Percentiles rank a stretch among this genome's conserved stretches.
Evolutionary conservation across 768 basidiomycete genomes (phyloP).

Genomic region (Mycena alexandri): DNA sequence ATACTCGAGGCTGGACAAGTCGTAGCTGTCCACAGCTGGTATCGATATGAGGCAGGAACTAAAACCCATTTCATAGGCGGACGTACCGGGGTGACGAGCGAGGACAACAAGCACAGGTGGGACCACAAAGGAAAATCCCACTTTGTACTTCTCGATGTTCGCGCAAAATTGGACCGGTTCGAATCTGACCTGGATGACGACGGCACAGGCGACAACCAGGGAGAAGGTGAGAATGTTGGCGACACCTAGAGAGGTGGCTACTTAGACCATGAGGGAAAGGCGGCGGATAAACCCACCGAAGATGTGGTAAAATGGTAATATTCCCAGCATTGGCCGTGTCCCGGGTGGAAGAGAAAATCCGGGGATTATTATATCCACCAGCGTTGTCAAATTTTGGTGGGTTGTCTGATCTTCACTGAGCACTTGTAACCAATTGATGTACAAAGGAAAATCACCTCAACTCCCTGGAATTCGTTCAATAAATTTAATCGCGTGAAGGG

Average conservation of each 20-base stretch:
- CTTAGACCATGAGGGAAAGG: slow-evolving; percentile 44
- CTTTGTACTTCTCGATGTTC: slow-evolving; percentile 65
- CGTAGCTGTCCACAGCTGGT: slow-evolving; percentile 61
- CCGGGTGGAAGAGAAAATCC: slow-evolving; percentile 49
- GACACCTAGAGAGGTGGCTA: not conserved
- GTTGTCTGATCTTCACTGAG: slow-evolving; percentile 52
- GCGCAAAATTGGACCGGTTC: slow-evolving; percentile 65
- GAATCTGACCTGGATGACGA: slow-evolving; percentile 65
- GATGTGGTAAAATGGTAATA: slow-evolving; percentile 58
- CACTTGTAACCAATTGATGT: not conserved
- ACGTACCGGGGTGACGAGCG: slow-evolving; percentile 63
- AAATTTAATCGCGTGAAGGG: not conserved
- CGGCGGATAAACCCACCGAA: slow-evolving; percentile 33
- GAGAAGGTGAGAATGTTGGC: slow-evolving; percentile 44
- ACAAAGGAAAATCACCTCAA: slow-evolving; percentile 23
- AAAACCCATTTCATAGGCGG: not conserved
- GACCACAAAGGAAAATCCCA: slow-evolving; percentile 62
- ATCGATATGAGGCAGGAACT: not conserved
- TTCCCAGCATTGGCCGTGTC: slow-evolving; percentile 60
- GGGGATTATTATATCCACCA: slow-evolving; percentile 55
- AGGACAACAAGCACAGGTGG: slow-evolving; percentile 76
- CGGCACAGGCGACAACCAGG: slow-evolving; percentile 52
- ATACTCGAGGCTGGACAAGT: slow-evolving; percentile 62
- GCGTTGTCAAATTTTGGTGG: slow-evolving; percentile 65
- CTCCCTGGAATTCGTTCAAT: slow-evolving; percentile 17